Evolutionary conservation across 768 basidiomycete genomes (phyloP).

Genomic region (Lepiota subincarnata): DNA sequence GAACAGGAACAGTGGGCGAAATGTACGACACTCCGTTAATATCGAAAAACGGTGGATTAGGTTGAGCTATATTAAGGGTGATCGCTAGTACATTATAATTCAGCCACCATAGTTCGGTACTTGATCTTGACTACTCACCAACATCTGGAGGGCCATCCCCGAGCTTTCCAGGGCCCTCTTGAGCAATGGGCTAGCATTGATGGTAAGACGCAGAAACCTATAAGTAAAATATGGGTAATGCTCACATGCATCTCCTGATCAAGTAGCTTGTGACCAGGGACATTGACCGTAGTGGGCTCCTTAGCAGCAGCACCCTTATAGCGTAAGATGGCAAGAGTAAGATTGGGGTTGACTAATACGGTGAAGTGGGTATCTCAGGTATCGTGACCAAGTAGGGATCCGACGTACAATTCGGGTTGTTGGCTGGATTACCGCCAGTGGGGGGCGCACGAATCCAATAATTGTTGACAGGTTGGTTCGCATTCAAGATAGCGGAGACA

Average conservation of each 20-base stretch:
- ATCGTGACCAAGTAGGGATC: not conserved
- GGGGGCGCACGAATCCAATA: conserved; percentile 41
- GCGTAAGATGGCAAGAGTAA: conserved; percentile 36
- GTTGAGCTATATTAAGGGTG: not conserved
- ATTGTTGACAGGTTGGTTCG: conserved; percentile 20
- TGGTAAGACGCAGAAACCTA: conserved; percentile 2
- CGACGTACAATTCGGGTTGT: conserved; percentile 7
- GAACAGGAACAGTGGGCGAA: conserved; percentile 4
- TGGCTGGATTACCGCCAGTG: conserved; percentile 24
- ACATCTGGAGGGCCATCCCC: conserved; percentile 10
- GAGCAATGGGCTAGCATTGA: conserved; percentile 15
- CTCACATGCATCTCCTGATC: conserved; percentile 8
- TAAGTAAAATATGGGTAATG: no score
- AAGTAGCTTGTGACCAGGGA: conserved; percentile 15
- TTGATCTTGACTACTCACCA: not conserved
- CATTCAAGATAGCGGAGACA: conserved; percentile 28
- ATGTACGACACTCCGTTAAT: conserved; percentile 8
- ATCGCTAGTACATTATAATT: not conserved
- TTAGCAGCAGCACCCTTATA: conserved; percentile 34
- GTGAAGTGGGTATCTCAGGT: not conserved
- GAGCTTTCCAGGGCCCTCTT: not conserved
- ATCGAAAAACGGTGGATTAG: conserved; percentile 8
- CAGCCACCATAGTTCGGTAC: no score
- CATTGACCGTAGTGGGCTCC: conserved; percentile 26
- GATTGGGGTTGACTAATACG: conserved; percentile 24